Conservation (phyloP, 331 rosid genomes). For the Quercus lobata region DNA sequence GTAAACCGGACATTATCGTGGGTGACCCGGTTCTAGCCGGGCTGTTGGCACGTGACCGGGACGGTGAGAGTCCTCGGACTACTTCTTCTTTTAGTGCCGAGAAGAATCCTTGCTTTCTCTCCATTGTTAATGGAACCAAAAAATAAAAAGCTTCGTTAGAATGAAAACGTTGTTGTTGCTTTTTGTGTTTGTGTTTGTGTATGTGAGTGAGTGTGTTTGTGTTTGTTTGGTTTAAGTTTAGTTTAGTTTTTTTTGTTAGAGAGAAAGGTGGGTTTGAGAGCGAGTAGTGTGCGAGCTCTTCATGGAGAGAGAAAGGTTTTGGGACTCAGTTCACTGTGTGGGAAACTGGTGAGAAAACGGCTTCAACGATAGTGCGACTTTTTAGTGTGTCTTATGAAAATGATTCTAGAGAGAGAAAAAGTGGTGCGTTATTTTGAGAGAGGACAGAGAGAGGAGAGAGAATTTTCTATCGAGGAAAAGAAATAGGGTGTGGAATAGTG, state of each 20-base stretch:
- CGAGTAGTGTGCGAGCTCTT: constrained; percentile 22
- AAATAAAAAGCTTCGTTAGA: not conserved
- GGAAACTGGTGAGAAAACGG: not conserved
- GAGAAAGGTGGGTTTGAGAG: not conserved
- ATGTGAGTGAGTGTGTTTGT: too few relatives aligned
- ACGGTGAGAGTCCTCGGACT: constrained; percentile 88
- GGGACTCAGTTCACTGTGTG: not conserved
- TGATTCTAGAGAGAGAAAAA: too few relatives aligned
- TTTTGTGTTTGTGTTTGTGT: too few relatives aligned
- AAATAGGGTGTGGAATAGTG: too few relatives aligned
- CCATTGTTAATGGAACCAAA: constrained; percentile 31
- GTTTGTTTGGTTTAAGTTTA: not conserved
- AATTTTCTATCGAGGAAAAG: too few relatives aligned
- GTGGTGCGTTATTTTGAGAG: too few relatives aligned
- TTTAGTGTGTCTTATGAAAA: too few relatives aligned
- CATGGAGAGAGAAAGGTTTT: not conserved
- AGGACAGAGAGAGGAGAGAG: too few relatives aligned
- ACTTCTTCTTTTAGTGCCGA: constrained; percentile 83
- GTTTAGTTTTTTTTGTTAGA: not conserved
- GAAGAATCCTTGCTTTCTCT: constrained; percentile 92
- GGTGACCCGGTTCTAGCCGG: constrained; percentile 75
- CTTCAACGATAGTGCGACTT: not conserved
- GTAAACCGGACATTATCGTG: constrained; percentile 37
- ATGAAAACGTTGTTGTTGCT: not conserved
- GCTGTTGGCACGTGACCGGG: constrained; percentile 71